Evolutionary conservation across 331 rosid genomes (phyloP), one percentile per base, ranked within the genome.

Genomic region (Spiraea crenata): DNA sequence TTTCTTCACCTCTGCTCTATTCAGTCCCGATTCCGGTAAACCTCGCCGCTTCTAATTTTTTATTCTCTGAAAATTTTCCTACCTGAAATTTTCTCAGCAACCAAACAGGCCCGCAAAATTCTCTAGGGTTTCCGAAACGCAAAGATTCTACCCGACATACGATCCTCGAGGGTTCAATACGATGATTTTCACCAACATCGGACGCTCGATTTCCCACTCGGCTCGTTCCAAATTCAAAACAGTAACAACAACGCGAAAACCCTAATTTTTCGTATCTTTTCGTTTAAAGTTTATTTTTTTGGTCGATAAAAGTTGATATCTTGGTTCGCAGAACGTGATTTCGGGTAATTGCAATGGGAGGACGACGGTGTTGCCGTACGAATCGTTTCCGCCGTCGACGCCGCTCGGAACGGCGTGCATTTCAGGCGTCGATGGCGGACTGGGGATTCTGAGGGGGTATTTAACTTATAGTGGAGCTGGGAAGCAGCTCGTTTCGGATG

Each of bases 111-210:
- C 41, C 25, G 9, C n/a, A 37, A 17, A 13, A 19, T 48, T 59
- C 25, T 48, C 50, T 49, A 60, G 41, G 46, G 47, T 19, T 50
- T 52, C 77, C 20, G 37, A 73, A 6, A 25, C 48, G 7, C 70
- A 17, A 25, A 38, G 3, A 19, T 10, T 70, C 63, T 7, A n/a
- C 46, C 68, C n/a, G 8, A 5, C 31, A 25, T 39, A 37, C 51
- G 5, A 31, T 49, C 50, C 57, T 7, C 14, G 8, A 42, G 55
- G 37, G 45, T 25, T 74, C 67, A 11, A 16, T 37, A 70, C 65
- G 31, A 82, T 82, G 86, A 50, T 78, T 76, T 71, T 75, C 71
- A 56, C 81, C 49, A 71, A 70, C 56, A 60, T 76, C 69, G 75
- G 83, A 51, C 70, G 63, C 62, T 69, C 75, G 37, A 44, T 82